Evolutionary conservation across 768 basidiomycete species (phyloP).

Genomic region (Russula earlei): DNA sequence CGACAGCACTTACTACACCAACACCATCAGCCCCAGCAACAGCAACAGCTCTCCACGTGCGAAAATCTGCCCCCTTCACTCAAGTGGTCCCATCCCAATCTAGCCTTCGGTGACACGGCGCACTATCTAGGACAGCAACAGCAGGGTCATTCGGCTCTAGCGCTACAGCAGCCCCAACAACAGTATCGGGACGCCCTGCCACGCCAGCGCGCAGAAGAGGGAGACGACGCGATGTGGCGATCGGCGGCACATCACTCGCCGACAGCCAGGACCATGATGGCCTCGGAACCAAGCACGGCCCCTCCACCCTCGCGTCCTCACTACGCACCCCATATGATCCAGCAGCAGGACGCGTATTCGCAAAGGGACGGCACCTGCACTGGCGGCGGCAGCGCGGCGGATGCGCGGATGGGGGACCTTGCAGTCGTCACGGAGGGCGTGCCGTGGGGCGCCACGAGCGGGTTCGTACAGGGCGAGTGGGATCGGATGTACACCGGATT

Average conservation of each 20-base stretch:
- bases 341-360: constrained; percentile 1
- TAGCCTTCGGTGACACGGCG: neutral
- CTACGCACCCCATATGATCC: neutral
- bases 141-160: neutral
- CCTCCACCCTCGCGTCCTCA: neutral
- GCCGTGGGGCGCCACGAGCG: constrained; percentile 60
- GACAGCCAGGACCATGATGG: neutral
- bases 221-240: constrained; percentile 1
- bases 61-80: neutral
- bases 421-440: constrained; percentile 34
- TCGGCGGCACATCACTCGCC: neutral
- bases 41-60: neutral
- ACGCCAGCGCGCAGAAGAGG: neutral
- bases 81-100: neutral
- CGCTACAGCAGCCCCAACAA: neutral
- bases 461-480: constrained; percentile 66
- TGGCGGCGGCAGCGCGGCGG: neutral
- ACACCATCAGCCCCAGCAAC: constrained; percentile 15
- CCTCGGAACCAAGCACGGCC: neutral
- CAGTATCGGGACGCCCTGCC: neutral
- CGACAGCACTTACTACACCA: constrained; percentile 8
- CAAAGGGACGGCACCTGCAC: neutral
- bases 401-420: constrained; percentile 31
- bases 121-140: neutral
- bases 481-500: constrained; percentile 8